Base-by-base conservation (phyloP, 2,329 filamentous ascomycete genomes). In the Lachnellula hyalina region DNA sequence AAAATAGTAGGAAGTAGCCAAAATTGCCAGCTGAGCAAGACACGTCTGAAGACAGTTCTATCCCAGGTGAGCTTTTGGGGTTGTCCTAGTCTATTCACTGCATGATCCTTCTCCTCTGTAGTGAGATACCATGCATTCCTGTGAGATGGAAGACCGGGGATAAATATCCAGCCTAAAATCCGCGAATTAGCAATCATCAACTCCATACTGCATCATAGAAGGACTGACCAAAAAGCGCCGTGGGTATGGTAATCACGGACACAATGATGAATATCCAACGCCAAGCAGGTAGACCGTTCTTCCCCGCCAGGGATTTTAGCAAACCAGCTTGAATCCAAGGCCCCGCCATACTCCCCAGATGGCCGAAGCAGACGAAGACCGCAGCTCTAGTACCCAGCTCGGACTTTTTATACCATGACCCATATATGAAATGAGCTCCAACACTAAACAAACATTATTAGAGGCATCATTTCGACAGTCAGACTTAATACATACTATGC, bases 251-350 rank as follows among this genome's bases (percentile, higher is more conserved):
- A 11, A 32, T 32, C 1, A 32, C 28, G 28, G 28, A 32, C 28
- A 32, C 28, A 11, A 32, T 32, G 9, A 32, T 32, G 9, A 32
- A 32, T 2, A 32, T 32, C 28, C 28, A 32, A 32, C 28, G 28
- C 28, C 28, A 32, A 32, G 28, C 28, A 32, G 28, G 28, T 32
- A 32, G 9, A 8, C 28, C 28, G 9, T 32, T 32, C 9, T 32
- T 32, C 8, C 28, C 28, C 28, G 28, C 28, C 28, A 32, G 4
- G 9, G 28, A 32, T 32, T 68, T 55, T 44, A 75, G 58, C 23
- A 75, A 56, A 2, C 69, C 73, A 0, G 73, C 73, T 55, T 76
- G 74, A 23, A 76, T 75, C 73, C 73, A 75, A 1, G 73, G 72
- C 3, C 73, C 73, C 0, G 73, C 69, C 72, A 75, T 75, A 25